Conservation (phyloP, 495 filamentous ascomycete genomes). For the Bombardia bombarda region DNA sequence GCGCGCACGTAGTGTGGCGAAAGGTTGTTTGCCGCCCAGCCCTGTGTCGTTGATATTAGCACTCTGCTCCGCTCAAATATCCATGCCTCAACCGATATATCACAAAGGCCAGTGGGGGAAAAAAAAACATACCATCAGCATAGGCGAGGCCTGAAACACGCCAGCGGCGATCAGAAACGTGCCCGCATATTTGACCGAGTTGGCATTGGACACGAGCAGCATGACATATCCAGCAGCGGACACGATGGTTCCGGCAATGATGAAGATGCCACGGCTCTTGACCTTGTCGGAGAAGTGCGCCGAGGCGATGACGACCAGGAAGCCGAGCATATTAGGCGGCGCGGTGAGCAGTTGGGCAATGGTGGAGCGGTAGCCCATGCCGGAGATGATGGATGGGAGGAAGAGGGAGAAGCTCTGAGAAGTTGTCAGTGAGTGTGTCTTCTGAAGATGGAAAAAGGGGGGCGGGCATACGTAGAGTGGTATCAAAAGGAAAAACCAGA, state of each 20-base stretch:
- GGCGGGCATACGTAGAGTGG: conserved; percentile 22
- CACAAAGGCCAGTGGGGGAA: no score
- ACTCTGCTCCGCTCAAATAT: no score
- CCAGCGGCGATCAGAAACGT: conserved; percentile 52
- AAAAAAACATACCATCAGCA: conserved; percentile 37
- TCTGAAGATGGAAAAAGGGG: not conserved
- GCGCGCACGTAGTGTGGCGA: conserved; percentile 43
- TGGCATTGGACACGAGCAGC: conserved; percentile 36
- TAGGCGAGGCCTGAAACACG: conserved; percentile 52
- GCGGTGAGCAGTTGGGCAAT: conserved; percentile 48
- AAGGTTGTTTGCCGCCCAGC: conserved; percentile 36
- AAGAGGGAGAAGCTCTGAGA: conserved; percentile 23
- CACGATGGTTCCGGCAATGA: conserved; percentile 37
- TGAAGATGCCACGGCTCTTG: conserved; percentile 42
- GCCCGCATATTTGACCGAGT: conserved; percentile 47
- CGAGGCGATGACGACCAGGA: conserved; percentile 35
- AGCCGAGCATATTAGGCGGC: conserved; percentile 45
- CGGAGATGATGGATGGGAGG: conserved; percentile 47
- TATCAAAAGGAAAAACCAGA: conserved; percentile 35
- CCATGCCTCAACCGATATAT: conserved; percentile 28
- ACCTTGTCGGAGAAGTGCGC: conserved; percentile 42
- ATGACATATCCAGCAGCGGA: conserved; percentile 49
- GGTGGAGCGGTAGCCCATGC: conserved; percentile 43
- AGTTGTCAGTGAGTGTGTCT: not conserved
- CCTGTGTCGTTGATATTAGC: conserved; percentile 6